Percentiles rank a stretch among this genome's conserved stretches.
Evolutionary conservation across 768 basidiomycete genomes (phyloP).

Genomic region (Boletus eberwhitei): DNA sequence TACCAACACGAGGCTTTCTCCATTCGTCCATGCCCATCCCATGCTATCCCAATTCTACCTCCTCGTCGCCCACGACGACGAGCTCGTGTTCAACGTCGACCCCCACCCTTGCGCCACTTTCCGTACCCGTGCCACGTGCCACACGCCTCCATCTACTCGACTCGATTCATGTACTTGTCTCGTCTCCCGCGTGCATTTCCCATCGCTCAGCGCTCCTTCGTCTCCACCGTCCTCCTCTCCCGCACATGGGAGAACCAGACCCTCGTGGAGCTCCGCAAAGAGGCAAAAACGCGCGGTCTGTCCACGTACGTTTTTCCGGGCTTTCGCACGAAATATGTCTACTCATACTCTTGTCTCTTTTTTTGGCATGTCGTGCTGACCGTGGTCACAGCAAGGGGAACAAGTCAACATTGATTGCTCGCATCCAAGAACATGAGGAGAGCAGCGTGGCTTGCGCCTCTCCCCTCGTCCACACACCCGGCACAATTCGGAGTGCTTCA

Average conservation of each 20-base stretch:
- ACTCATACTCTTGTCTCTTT: neutral
- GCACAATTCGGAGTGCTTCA: conserved; percentile 27
- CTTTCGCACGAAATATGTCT: neutral
- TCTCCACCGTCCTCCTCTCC: conserved; percentile 55
- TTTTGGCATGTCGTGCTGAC: conserved; percentile 10
- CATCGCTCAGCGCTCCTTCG: conserved; percentile 33
- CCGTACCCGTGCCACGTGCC: conserved; percentile 1
- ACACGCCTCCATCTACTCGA: neutral
- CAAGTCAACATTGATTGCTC: conserved; percentile 53
- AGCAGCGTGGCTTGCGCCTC: conserved; percentile 18
- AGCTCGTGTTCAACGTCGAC: neutral
- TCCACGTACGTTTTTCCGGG: conserved; percentile 41
- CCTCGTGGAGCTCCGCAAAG: conserved; percentile 46
- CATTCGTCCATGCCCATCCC: neutral
- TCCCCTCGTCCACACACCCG: conserved; percentile 7
- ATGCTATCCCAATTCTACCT: neutral
- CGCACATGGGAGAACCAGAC: conserved; percentile 54
- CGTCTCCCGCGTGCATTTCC: conserved; percentile 6
- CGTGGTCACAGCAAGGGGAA: conserved; percentile 46
- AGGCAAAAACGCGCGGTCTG: conserved; percentile 55
- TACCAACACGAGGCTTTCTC: conserved; percentile 49
- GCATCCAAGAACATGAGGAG: conserved; percentile 51
- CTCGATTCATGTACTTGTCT: conserved; percentile 13
- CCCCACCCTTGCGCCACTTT: neutral
- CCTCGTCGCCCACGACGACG: conserved; percentile 3